These are phyloP conservation scores for Exophiala sp. DNA, from an alignment of 2,329 filamentous ascomycete genomes.

Conservation along the genomic window DNA sequence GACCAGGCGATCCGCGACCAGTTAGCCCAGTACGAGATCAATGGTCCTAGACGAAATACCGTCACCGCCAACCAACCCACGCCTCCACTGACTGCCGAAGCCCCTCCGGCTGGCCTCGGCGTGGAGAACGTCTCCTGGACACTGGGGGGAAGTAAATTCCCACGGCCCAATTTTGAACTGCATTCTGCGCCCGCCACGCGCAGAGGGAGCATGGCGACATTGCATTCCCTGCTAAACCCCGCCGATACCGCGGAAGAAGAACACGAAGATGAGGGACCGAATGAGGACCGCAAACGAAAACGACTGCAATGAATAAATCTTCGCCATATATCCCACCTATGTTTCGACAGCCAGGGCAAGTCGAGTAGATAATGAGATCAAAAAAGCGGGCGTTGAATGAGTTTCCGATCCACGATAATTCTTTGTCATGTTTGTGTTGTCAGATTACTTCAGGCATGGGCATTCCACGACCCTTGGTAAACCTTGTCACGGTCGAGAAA, in stretches of 20 bases:
- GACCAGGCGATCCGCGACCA: conserved; percentile 60
- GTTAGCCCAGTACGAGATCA: conserved; percentile 61
- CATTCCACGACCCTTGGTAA: neutral
- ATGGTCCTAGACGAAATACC: conserved; percentile 45
- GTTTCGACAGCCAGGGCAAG: neutral
- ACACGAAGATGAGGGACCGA: conserved; percentile 54
- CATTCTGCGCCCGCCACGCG: conserved; percentile 57
- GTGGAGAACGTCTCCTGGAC: conserved; percentile 25
- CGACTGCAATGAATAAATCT: conserved; percentile 45
- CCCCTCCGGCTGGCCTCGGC: conserved; percentile 22
- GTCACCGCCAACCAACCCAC: conserved; percentile 19
- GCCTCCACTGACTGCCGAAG: conserved; percentile 19
- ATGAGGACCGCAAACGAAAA: conserved; percentile 59
- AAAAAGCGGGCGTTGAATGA: neutral
- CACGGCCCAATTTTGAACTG: conserved; percentile 24
- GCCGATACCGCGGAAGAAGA: conserved; percentile 61
- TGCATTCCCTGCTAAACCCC: conserved; percentile 61
- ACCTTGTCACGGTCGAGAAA: neutral
- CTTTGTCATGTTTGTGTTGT: neutral
- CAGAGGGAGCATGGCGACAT: conserved; percentile 64
- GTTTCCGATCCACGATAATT: neutral
- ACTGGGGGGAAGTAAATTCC: conserved; percentile 24
- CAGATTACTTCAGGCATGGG: no score
- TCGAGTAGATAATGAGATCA: conserved; percentile 1
- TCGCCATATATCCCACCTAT: neutral